Conservation (phyloP, 768 basidiomycete genomes). For the Kwoniella dejecticola region DNA sequence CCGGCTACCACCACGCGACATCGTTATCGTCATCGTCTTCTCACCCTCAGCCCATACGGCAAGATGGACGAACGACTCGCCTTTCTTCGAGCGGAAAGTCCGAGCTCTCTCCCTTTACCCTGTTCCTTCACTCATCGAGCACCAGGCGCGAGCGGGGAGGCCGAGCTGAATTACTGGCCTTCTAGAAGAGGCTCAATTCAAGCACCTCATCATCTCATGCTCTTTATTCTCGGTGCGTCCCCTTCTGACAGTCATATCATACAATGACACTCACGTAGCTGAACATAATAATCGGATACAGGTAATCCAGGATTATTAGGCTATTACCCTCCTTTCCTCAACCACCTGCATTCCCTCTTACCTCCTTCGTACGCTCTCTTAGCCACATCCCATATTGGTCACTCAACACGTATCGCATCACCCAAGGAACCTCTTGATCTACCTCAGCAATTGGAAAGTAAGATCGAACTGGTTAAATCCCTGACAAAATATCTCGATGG, state of each 20-base stretch:
- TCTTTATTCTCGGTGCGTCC: slow-evolving; percentile 43
- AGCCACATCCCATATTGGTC: slow-evolving; percentile 63
- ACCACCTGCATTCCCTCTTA: slow-evolving; percentile 61
- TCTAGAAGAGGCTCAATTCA: neutral
- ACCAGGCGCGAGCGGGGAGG: slow-evolving; percentile 20
- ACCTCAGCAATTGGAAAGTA: slow-evolving; percentile 62
- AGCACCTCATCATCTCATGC: slow-evolving; percentile 33
- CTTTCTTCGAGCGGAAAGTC: slow-evolving; percentile 17
- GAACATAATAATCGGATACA: slow-evolving; percentile 4
- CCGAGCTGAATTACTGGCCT: slow-evolving; percentile 44
- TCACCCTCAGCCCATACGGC: no score
- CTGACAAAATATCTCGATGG: slow-evolving; percentile 27
- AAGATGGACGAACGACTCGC: slow-evolving; percentile 16
- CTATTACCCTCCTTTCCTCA: slow-evolving; percentile 71
- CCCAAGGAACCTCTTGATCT: slow-evolving; percentile 56
- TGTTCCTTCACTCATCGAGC: slow-evolving; percentile 19
- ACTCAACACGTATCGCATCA: slow-evolving; percentile 60
- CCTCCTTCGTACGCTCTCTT: slow-evolving; percentile 63
- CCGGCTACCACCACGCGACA: no score
- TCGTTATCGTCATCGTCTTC: no score
- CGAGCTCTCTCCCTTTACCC: neutral
- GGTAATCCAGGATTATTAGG: slow-evolving; percentile 66
- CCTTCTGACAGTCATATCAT: no score
- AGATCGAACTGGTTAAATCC: slow-evolving; percentile 62
- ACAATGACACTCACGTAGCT: no score